A percentile compares a stretch with the other conserved stretches of the same genome.
Evolutionary conservation across 73 alveolate species (phyloP).

Genomic region (Tetrahymena malaccensis): DNA sequence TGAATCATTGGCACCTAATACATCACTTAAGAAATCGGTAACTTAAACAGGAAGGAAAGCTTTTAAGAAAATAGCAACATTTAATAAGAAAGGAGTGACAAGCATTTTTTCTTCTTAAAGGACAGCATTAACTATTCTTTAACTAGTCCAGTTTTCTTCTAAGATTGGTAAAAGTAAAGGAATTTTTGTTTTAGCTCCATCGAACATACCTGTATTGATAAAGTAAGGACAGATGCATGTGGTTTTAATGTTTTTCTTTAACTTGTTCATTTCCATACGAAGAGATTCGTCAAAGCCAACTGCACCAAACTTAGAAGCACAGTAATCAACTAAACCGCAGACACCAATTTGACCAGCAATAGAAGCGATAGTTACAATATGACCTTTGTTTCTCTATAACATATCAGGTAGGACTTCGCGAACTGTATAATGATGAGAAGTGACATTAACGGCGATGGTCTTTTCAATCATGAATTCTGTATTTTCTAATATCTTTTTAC

Average conservation of each 20-base stretch:
- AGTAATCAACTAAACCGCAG: constrained; percentile 64
- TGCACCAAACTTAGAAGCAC: constrained; percentile 80
- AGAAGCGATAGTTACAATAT: constrained; percentile 71
- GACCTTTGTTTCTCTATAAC: constrained; percentile 63
- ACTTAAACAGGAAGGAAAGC: constrained; percentile 45
- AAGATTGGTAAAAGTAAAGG: constrained; percentile 51
- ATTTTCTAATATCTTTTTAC: constrained; percentile 55
- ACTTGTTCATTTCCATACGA: constrained; percentile 57
- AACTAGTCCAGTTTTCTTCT: constrained; percentile 50
- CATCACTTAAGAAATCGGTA: constrained; percentile 27
- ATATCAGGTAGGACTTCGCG: constrained; percentile 69
- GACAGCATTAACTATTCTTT: constrained; percentile 60
- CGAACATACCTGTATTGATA: constrained; percentile 84
- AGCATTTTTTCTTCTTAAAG: constrained; percentile 60
- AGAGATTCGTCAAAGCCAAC: constrained; percentile 75
- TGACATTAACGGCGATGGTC: constrained; percentile 58
- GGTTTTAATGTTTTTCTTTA: constrained; percentile 50
- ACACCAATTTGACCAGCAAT: constrained; percentile 66
- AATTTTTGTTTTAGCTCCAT: constrained; percentile 60
- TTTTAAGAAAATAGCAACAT: constrained; percentile 16
- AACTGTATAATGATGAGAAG: constrained; percentile 63
- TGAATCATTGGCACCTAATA: constrained; percentile 48
- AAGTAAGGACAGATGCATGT: constrained; percentile 78
- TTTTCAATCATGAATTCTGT: constrained; percentile 37
- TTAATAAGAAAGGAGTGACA: constrained; percentile 45